Percentiles rank a stretch among this genome's conserved stretches.
Conservation (phyloP, 1,139 yeast genomes). For the Petasospora fabianii region DNA sequence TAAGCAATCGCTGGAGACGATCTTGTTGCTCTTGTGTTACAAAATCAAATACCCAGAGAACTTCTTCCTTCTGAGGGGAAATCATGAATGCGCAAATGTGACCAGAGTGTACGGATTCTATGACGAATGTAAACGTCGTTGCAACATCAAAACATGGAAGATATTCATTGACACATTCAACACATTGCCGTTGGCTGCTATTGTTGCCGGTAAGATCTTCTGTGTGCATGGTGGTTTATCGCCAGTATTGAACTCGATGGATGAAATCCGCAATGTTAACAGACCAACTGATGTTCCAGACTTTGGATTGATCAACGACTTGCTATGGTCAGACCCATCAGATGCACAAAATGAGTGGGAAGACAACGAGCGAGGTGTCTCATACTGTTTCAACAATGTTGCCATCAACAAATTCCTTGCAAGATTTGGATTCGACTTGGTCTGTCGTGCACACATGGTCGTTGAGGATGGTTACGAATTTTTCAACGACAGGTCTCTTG, state of each 20-base stretch:
- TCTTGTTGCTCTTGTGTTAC: constrained; percentile 77
- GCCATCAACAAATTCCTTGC: constrained; percentile 88
- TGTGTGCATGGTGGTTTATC: constrained; percentile 97
- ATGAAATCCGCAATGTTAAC: constrained; percentile 85
- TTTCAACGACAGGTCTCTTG: constrained; percentile 88
- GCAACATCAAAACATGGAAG: constrained; percentile 92
- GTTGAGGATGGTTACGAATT: constrained; percentile 98
- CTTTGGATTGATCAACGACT: constrained; percentile 85
- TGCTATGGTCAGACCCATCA: constrained; percentile 96
- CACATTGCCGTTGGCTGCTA: constrained; percentile 91
- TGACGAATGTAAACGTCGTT: constrained; percentile 93
- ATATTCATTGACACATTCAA: constrained; percentile 90
- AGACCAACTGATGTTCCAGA: constrained; percentile 98
- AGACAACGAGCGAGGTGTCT: constrained; percentile 95
- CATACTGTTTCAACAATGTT: constrained; percentile 90
- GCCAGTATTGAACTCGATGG: constrained; percentile 86
- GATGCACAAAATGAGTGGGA: constrained; percentile 97
- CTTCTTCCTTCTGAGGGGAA: constrained; percentile 87
- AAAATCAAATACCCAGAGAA: constrained; percentile 96
- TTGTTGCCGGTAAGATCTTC: constrained; percentile 92
- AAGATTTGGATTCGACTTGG: constrained; percentile 88
- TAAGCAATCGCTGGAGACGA: constrained; percentile 89
- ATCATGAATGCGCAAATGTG: constrained; percentile 96
- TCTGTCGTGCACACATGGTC: constrained; percentile 98
- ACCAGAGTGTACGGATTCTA: constrained; percentile 95